These are phyloP conservation scores for Citrus mangshanensis DNA, from an alignment of 345 rosid genomes.

Conservation along the genomic window DNA sequence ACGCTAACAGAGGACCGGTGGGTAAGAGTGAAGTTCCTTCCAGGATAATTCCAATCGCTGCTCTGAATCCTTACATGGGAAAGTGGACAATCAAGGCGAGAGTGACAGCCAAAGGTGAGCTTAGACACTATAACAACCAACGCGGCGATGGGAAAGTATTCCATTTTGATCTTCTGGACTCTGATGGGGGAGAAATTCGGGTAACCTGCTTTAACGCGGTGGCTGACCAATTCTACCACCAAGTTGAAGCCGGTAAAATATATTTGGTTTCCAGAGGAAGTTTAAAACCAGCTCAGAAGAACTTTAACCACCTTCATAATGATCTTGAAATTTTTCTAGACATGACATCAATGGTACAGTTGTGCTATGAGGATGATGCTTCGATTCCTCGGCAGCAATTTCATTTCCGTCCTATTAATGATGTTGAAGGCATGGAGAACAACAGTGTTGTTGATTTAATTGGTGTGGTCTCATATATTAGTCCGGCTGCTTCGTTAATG, in stretches of 20 bases:
- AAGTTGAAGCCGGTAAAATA: slow-evolving; percentile 73
- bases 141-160: slow-evolving; percentile 93
- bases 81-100: slow-evolving; percentile 94
- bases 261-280: slow-evolving; percentile 79
- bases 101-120: slow-evolving; percentile 74
- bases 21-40: slow-evolving; percentile 68
- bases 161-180: slow-evolving; percentile 87
- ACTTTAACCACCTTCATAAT: slow-evolving; percentile 77
- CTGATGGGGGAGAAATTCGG: slow-evolving; percentile 87
- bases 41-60: slow-evolving; percentile 70
- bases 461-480: slow-evolving; percentile 64
- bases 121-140: slow-evolving; percentile 63
- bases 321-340: slow-evolving; percentile 74
- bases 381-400: slow-evolving; percentile 69
- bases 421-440: slow-evolving; percentile 69
- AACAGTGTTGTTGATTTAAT: slow-evolving; percentile 60
- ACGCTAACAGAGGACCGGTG: slow-evolving; percentile 65
- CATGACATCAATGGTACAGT: slow-evolving; percentile 56
- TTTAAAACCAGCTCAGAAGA: slow-evolving; percentile 72
- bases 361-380: slow-evolving; percentile 61
- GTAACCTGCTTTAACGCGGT: slow-evolving; percentile 84
- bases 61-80: slow-evolving; percentile 85
- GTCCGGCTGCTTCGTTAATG: slow-evolving; percentile 60
- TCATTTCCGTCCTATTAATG: slow-evolving; percentile 64
- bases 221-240: slow-evolving; percentile 73